Percentiles rank a stretch among this genome's conserved stretches.
Evolutionary conservation across 345 rosid genomes (phyloP).

Genomic region (Euphorbia pulcherrima): DNA sequence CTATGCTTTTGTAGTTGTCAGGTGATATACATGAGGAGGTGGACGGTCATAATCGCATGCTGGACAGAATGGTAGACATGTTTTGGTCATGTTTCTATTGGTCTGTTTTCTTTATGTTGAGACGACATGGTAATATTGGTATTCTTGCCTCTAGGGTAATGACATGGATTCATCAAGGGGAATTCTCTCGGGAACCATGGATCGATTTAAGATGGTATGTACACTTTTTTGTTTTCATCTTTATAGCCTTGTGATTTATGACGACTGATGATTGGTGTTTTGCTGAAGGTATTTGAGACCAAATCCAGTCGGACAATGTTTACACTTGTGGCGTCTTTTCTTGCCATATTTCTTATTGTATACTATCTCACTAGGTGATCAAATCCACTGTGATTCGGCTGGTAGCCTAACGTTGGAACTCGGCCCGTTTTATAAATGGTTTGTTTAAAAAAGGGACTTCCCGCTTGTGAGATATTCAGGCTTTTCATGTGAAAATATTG

Average conservation of each 20-base stretch:
- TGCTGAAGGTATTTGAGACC: conserved; percentile 73
- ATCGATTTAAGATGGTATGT: conserved; percentile 79
- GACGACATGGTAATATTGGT: conserved; percentile 13
- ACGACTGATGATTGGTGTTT: conserved; percentile 11
- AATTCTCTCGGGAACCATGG: conserved; percentile 90
- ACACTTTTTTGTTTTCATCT: neutral
- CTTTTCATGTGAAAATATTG: conserved; percentile 32
- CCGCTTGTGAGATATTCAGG: conserved; percentile 21
- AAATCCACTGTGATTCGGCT: conserved; percentile 13
- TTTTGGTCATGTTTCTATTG: neutral
- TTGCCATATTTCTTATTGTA: conserved; percentile 71
- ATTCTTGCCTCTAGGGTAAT: conserved; percentile 53
- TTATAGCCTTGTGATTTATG: neutral
- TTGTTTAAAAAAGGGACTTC: conserved; percentile 21
- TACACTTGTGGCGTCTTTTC: conserved; percentile 78
- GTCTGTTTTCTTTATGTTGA: conserved; percentile 16
- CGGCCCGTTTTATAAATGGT: conserved; percentile 15
- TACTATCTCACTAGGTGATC: conserved; percentile 76
- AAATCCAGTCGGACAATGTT: conserved; percentile 88
- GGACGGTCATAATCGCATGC: conserved; percentile 71
- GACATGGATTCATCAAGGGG: conserved; percentile 97
- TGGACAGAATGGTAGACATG: conserved; percentile 73
- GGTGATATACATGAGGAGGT: conserved; percentile 92
- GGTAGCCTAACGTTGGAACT: conserved; percentile 17
- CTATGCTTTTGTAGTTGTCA: conserved; percentile 49